Conservation (phyloP, 441 rosid genomes). For the Cnidoscolus chayamansa region DNA sequence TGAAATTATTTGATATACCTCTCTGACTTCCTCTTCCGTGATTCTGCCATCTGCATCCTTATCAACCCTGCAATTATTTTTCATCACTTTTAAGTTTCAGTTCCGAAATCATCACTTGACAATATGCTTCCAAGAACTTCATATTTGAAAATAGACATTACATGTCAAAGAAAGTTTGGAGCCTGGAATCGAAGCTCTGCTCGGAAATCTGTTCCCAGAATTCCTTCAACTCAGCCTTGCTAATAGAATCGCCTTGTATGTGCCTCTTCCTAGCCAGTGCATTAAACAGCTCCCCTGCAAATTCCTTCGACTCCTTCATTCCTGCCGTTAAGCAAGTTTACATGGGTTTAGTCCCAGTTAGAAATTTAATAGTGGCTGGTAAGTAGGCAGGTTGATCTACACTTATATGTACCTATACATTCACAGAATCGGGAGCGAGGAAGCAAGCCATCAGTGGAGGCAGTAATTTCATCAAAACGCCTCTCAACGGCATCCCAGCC, state of each 20-base stretch:
- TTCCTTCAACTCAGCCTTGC: slow-evolving; percentile 52
- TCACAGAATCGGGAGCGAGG: slow-evolving; percentile 67
- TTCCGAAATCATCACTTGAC: not conserved
- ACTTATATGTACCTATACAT: slow-evolving; percentile 58
- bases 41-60: slow-evolving; percentile 87
- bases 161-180: slow-evolving; percentile 93
- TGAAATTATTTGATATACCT: slow-evolving; percentile 40
- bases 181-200: slow-evolving; percentile 91
- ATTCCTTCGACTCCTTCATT: slow-evolving; percentile 90
- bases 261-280: slow-evolving; percentile 74
- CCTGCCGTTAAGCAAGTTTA: slow-evolving; percentile 35
- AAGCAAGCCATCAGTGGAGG: slow-evolving; percentile 51
- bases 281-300: slow-evolving; percentile 70
- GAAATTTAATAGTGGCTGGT: too few species aligned
- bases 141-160: slow-evolving; percentile 22
- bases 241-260: slow-evolving; percentile 60
- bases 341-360: not conserved
- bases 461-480: slow-evolving; percentile 66
- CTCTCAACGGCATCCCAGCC: slow-evolving; percentile 77
- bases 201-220: slow-evolving; percentile 87
- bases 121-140: not conserved
- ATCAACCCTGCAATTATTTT: slow-evolving; percentile 71
- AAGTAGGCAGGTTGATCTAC: too few species aligned
- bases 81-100: not conserved
- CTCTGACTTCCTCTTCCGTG: slow-evolving; percentile 78